Conservation (phyloP, 2,329 filamentous ascomycete genomes). For the Talaromyces sp. region DNA sequence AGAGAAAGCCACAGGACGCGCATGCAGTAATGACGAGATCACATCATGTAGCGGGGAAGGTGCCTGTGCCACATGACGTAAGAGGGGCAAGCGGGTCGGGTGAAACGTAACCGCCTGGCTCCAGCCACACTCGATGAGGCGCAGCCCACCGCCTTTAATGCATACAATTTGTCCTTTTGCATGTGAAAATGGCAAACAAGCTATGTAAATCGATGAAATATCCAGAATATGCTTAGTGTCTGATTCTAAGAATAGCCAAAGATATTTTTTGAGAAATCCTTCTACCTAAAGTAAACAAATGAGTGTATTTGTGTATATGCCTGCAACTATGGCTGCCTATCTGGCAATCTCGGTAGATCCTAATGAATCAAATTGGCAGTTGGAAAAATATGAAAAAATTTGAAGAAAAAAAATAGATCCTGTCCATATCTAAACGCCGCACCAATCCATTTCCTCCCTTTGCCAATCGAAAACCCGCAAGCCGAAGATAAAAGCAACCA, state of each 20-base stretch:
- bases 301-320: background rate
- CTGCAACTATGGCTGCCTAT: background rate
- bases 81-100: background rate
- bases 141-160: background rate
- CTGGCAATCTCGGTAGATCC: background rate
- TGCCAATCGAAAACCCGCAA: background rate
- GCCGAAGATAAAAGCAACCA: background rate
- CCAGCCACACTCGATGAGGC: background rate
- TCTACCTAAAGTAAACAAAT: background rate
- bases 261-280: background rate
- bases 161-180: background rate
- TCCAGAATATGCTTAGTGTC: background rate
- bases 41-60: background rate
- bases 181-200: background rate
- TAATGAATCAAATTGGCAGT: background rate
- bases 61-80: slow-evolving; percentile 1
- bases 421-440: background rate
- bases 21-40: background rate
- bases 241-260: background rate
- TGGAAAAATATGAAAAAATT: background rate
- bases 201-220: background rate
- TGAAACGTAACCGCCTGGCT: background rate
- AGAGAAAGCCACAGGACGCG: background rate
- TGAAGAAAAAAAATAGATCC: slow-evolving; percentile 3
- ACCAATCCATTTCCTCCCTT: background rate